Conservation (phyloP, 352 stramenopile genomes). For the Pythium coloratum region DNA sequence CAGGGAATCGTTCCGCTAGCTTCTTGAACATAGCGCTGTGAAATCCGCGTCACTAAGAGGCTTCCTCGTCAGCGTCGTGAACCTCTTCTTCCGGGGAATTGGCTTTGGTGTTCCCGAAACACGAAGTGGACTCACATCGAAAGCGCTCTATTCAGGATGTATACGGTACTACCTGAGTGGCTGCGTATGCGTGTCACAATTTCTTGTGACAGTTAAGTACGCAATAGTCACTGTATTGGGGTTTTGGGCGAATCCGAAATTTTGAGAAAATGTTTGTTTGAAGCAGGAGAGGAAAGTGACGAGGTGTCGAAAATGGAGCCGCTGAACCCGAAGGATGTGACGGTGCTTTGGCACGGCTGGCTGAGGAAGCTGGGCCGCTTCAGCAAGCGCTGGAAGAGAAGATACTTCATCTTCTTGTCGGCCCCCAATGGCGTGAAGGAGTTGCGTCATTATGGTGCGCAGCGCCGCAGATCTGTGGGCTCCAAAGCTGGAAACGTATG, state of each 20-base stretch:
- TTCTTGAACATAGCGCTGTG: conserved; percentile 67
- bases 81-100: conserved; percentile 6
- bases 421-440: conserved; percentile 65
- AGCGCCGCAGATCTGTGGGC: background rate
- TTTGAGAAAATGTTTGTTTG: conserved; percentile 11
- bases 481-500: background rate
- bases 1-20: conserved; percentile 73
- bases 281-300: background rate
- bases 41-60: background rate
- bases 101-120: background rate
- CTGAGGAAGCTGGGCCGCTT: conserved; percentile 84
- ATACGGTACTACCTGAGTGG: background rate
- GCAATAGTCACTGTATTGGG: background rate
- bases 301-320: conserved; percentile 18
- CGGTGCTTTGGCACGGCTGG: conserved; percentile 83
- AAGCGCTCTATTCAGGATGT: conserved; percentile 2
- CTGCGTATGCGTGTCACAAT: conserved; percentile 1
- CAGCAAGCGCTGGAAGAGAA: conserved; percentile 75
- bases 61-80: background rate
- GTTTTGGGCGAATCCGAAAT: background rate
- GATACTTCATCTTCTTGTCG: conserved; percentile 82
- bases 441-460: conserved; percentile 69
- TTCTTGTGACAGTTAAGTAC: conserved; percentile 1
- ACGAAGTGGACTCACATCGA: conserved; percentile 5
- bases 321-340: conserved; percentile 49